phyloP scores from a whole-genome alignment of 2,329 filamentous ascomycete species.

The Colletotrichum sp. region DNA sequence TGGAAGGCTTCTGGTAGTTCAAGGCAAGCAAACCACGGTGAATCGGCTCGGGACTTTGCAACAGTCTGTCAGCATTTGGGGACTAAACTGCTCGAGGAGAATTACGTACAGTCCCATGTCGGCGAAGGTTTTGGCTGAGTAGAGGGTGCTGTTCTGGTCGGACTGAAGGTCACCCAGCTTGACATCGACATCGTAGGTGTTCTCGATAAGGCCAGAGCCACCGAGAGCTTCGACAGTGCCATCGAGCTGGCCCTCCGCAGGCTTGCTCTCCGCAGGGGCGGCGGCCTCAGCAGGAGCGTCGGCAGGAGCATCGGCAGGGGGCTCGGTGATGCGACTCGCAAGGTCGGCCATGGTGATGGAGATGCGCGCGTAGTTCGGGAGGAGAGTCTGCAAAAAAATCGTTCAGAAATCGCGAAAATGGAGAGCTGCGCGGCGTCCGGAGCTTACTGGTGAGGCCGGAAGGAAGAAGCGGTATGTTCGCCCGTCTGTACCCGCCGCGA shows the following conservation, averaged over 20 bases:
- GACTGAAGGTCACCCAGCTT: conserved; percentile 89
- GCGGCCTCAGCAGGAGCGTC: conserved; percentile 24
- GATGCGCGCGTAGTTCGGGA: neutral
- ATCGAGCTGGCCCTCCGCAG: conserved; percentile 34
- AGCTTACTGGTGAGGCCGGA: conserved; percentile 1
- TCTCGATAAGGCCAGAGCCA: conserved; percentile 68
- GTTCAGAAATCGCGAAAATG: neutral
- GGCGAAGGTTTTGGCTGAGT: conserved; percentile 83
- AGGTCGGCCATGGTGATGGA: conserved; percentile 49
- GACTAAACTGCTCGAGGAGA: neutral
- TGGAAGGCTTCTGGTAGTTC: conserved; percentile 93
- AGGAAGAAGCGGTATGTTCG: conserved; percentile 8
- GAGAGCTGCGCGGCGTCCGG: conserved; percentile 19
- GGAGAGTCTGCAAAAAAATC: neutral
- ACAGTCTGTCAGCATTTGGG: neutral
- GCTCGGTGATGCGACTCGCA: conserved; percentile 56
- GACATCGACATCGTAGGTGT: conserved; percentile 87
- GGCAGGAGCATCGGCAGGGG: conserved; percentile 27
- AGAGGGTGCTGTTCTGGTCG: conserved; percentile 86
- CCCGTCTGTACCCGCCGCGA: neutral
- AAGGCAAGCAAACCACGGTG: conserved; percentile 79
- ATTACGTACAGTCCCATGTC: conserved; percentile 80
- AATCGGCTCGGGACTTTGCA: conserved; percentile 55
- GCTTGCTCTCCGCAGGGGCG: conserved; percentile 21
- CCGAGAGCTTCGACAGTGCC: conserved; percentile 38